A percentile compares a stretch with the other conserved stretches of the same genome.
Evolutionary conservation across 495 filamentous ascomycete species (phyloP).

Genomic region (Penicillium daleae): DNA sequence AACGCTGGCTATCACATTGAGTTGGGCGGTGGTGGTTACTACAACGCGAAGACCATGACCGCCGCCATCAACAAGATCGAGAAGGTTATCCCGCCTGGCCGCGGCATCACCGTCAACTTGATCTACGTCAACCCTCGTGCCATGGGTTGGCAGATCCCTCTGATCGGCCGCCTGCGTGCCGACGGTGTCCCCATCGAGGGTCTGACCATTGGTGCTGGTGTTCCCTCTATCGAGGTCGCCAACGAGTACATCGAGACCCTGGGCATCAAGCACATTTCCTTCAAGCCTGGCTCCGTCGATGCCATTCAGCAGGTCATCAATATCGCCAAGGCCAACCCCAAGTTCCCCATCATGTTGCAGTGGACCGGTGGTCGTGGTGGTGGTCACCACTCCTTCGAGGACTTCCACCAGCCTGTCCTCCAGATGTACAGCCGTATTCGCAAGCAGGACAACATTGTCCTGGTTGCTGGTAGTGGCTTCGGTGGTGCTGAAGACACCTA

Average conservation of each 20-base stretch:
- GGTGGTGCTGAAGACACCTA: slow-evolving; percentile 51
- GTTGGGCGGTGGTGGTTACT: slow-evolving; percentile 90
- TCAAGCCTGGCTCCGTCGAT: slow-evolving; percentile 52
- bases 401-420: slow-evolving; percentile 53
- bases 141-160: slow-evolving; percentile 97
- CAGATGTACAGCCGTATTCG: slow-evolving; percentile 49
- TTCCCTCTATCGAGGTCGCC: slow-evolving; percentile 54
- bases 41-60: slow-evolving; percentile 87
- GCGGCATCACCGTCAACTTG: slow-evolving; percentile 90
- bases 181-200: slow-evolving; percentile 94
- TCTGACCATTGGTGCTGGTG: slow-evolving; percentile 60
- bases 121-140: slow-evolving; percentile 97
- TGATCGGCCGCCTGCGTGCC: slow-evolving; percentile 79
- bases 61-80: slow-evolving; percentile 90
- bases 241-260: slow-evolving; percentile 51
- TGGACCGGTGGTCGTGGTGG: slow-evolving; percentile 57
- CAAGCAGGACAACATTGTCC: slow-evolving; percentile 48
- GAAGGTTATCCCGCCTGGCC: slow-evolving; percentile 81
- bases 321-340: slow-evolving; percentile 49
- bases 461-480: slow-evolving; percentile 55
- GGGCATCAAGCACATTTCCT: slow-evolving; percentile 51
- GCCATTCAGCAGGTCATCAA: slow-evolving; percentile 52
- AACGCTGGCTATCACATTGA: slow-evolving; percentile 95
- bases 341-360: slow-evolving; percentile 53
- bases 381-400: slow-evolving; percentile 57